Evolutionary conservation across 1,139 yeast genomes (phyloP).

Genomic region (Geotrichum reessii): DNA sequence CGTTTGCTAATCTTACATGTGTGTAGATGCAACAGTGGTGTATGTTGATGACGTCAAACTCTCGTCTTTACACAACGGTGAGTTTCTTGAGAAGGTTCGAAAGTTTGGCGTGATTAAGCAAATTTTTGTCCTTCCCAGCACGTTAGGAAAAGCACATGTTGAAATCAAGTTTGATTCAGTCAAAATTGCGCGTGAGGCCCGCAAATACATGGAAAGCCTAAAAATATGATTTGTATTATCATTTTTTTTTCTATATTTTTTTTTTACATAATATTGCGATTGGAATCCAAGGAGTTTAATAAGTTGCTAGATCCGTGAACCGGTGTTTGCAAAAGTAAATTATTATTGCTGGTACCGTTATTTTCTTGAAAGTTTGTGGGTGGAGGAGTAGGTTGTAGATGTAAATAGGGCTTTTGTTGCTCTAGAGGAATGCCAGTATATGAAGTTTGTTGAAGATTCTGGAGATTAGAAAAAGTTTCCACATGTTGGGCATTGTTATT

Average conservation of each 20-base stretch:
- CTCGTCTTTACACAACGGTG: constrained; percentile 4
- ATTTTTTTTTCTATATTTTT: too few relatives aligned
- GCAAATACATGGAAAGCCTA: neutral
- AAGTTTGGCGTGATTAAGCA: constrained; percentile 6
- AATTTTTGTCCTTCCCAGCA: constrained; percentile 2
- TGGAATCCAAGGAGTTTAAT: neutral
- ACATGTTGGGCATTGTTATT: neutral
- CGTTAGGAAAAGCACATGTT: neutral
- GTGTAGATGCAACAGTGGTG: constrained; percentile 6
- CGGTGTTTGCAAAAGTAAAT: neutral
- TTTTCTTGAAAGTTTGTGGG: neutral
- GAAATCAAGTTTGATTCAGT: constrained; percentile 4
- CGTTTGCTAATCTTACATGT: neutral
- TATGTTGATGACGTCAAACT: constrained; percentile 5
- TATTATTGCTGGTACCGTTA: neutral
- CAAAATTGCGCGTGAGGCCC: constrained; percentile 3
- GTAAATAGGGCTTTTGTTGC: neutral
- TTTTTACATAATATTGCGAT: neutral
- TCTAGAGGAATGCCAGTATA: neutral
- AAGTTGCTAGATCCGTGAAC: neutral
- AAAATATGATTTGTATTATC: neutral
- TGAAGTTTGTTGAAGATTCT: neutral
- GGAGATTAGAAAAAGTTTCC: neutral
- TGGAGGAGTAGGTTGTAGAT: neutral
- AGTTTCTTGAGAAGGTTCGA: constrained; percentile 1